Conservation (phyloP, 2,329 filamentous ascomycete species). For the Chrysoporthe deuterocubensis region DNA sequence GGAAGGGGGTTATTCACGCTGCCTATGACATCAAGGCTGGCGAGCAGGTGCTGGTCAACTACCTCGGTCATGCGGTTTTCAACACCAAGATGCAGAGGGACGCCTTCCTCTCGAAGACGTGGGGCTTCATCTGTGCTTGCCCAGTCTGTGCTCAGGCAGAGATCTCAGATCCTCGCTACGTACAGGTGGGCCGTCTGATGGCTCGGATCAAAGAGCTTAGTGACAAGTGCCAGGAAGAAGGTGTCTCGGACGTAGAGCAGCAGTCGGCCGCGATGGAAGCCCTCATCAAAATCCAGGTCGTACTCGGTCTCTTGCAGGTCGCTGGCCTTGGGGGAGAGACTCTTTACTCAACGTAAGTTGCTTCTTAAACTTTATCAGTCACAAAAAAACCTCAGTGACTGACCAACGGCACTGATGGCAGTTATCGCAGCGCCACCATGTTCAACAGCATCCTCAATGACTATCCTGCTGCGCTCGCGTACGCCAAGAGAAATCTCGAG, state of each 20-base stretch:
- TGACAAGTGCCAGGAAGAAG: too few species aligned
- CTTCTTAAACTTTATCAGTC: too few species aligned
- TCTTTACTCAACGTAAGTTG: constrained; percentile 6
- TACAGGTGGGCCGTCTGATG: neutral
- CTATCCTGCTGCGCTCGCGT: neutral
- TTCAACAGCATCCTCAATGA: neutral
- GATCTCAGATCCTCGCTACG: too few species aligned
- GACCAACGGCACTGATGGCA: neutral
- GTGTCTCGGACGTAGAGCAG: neutral
- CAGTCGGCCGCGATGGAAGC: neutral
- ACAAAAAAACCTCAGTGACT: neutral
- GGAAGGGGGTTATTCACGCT: constrained; percentile 33
- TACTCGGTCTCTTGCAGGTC: neutral
- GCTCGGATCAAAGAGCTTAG: neutral
- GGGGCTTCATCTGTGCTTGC: constrained; percentile 12
- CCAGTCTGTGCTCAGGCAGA: neutral
- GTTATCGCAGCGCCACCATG: constrained; percentile 3
- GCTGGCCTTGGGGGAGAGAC: neutral
- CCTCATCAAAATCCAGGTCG: neutral
- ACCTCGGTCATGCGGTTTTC: constrained; percentile 22
- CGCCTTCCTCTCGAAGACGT: neutral
- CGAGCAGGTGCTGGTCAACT: constrained; percentile 35
- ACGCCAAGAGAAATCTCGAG: neutral
- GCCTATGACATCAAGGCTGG: constrained; percentile 33
- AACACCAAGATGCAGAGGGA: neutral